Base-by-base conservation (phyloP, 2,329 filamentous ascomycete genomes). In the Macrophomina tecta region DNA sequence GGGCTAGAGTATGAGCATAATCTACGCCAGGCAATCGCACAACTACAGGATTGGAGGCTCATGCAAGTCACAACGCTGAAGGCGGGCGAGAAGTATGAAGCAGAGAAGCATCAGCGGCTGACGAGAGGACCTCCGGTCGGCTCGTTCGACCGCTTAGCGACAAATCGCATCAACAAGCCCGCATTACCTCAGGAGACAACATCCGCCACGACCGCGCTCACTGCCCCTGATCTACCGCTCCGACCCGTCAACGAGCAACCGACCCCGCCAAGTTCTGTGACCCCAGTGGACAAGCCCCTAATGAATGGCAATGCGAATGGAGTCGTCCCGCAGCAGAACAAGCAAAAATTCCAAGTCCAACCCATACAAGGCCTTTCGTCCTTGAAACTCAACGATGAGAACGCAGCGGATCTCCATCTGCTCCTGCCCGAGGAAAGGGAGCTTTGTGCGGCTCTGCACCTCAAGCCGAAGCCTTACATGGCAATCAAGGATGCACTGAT, bases 401-500 rank as follows among this genome's bases (percentile, higher is more conserved):
- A 88, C 42, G 89, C 91, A 0, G 86, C 91, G 0, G 95, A 98
- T 76, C 80, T 94, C 34, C 95, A 98, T 73, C 86, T 99, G 0
- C 83, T 99, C 51, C 92, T 91, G 0, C 85, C 89, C 0, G 93
- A 96, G 70, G 95, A 99, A 78, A 83, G 88, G 4, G 92, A 97
- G 73, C 82, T 99, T 0, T 99, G 95, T 81, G 91, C 92, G 72
- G 86, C 91, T 48, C 86, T 97, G 14, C 88, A 93, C 49, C 82
- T 99, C 63, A 91, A 95, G 78, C 95, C 95, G 0, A 99, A 99
- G 81, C 92, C 95, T 1, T 99, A 97, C 77, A 80, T 97, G 5
- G 93, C 93, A 75, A 93, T 98, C 79, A 99, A 99, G 79, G 93
- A 97, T 77, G 89, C 91, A 69, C 84, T 98, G n/a, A 80, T 98